Base-by-base conservation (phyloP, 1,139 yeast species). In the Yamadazyma spencermartinsiae region DNA sequence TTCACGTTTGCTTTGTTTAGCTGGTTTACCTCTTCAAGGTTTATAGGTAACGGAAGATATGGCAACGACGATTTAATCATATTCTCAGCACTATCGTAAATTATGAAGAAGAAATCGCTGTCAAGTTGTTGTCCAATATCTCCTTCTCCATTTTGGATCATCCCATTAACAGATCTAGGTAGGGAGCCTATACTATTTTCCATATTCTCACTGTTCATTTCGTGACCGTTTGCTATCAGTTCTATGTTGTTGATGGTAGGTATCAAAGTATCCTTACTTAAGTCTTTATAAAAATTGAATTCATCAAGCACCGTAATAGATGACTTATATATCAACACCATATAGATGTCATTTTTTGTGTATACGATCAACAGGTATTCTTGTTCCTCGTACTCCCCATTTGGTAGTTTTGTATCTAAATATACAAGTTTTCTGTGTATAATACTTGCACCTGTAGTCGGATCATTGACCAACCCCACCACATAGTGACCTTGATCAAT, bases 11-110 rank as follows among this genome's bases (percentile, higher is more conserved):
- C 25, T 39, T 31, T 51, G 18, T 40, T 44, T 31, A 25, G 40
- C 36, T 35, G 42, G 25, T 43, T 36, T 18, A 46, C 41, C 39
- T 46, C 43, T 16, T 37, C 39, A 16, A 44, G 37, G 28, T 41
- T 46, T 19, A 42, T 40, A n/a, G 50, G 51, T 19, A 43, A 33
- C 2, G 70, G 71, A 34, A 70, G 50, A 42, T 55, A 65, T 3
- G 76, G 76, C 10, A 72, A 54, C 8, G 76, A 71, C 3, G 74
- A 58, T 39, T 66, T 65, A 35, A 66, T 50, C 38, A 52, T 50
- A 3, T 52, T 48, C 12, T 57, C 59, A 3, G 39, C 39, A 4
- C 48, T 43, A 42, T 69, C 71, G 39, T 56, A 65, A 4, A 67
- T 58, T 3, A 68, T 56, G 45, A 61, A 69, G 46, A 69, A 70